These are phyloP conservation scores for Aspergillus spinulosporus DNA, from an alignment of 2,329 filamentous ascomycete genomes.

Conservation along the genomic window DNA sequence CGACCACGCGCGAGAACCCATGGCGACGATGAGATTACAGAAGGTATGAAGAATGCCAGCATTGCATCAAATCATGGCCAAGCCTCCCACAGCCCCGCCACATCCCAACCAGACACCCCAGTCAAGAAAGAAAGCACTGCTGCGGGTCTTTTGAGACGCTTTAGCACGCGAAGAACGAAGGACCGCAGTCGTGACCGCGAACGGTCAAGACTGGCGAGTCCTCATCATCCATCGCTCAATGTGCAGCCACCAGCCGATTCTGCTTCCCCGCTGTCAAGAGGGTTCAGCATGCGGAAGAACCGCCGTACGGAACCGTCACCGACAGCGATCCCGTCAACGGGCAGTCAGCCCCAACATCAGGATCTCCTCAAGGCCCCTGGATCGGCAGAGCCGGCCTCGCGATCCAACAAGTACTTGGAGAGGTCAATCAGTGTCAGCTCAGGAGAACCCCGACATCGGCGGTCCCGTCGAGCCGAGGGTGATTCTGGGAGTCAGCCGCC, in stretches of 20 bases:
- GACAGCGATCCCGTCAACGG: conserved; percentile 59
- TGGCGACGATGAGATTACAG: conserved; percentile 85
- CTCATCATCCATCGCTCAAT: conserved; percentile 73
- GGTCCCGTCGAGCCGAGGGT: conserved; percentile 56
- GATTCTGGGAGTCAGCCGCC: conserved; percentile 66
- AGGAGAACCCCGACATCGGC: conserved; percentile 69
- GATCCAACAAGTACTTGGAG: conserved; percentile 69
- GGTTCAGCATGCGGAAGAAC: conserved; percentile 76
- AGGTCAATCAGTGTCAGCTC: conserved; percentile 91
- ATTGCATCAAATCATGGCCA: conserved; percentile 51
- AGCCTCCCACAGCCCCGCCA: conserved; percentile 52
- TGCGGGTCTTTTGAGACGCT: conserved; percentile 77
- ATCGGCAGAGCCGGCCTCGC: conserved; percentile 60
- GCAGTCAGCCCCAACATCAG: conserved; percentile 69
- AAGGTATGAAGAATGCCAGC: conserved; percentile 68
- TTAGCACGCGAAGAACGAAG: conserved; percentile 82
- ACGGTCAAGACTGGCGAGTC: conserved; percentile 57
- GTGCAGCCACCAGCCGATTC: conserved; percentile 74
- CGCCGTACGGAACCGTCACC: conserved; percentile 56
- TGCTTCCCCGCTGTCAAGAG: conserved; percentile 70
- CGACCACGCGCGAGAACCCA: conserved; percentile 87
- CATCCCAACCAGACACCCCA: conserved; percentile 61
- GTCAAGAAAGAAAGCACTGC: conserved; percentile 85
- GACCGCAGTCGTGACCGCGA: conserved; percentile 49
- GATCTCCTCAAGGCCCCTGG: conserved; percentile 75